Base-by-base conservation (phyloP, 345 rosid genomes). In the Pugionium dolabratum region DNA sequence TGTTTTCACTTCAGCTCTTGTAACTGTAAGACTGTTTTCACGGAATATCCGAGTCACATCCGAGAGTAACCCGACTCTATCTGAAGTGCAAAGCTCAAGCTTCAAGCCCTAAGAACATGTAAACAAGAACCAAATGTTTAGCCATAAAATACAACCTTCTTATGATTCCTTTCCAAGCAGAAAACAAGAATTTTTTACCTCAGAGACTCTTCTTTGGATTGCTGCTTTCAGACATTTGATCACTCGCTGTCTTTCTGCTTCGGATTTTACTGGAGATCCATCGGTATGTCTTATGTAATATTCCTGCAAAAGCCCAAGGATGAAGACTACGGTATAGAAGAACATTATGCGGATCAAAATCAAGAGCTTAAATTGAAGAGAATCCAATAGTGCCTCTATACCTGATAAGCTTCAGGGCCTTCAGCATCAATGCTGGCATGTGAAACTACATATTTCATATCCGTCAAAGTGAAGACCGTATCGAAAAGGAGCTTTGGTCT, bases 401-500 rank as follows among this genome's bases (percentile, higher is more conserved):
- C 96, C 88, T 90, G 97, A 79, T 74, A 79, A 57, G 90, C 91
- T 73, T 85, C 87, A 1, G 86, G 82, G 4, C 92, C 85, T 75
- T 77, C 83, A 4, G 85, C 89, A 59, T 78, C 86, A 46, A 90
- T 80, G 45, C 83, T 90, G 2, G 95, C 97, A 75, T 87, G 97
- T 54, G 87, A 90, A 64, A 90, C 97, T 3, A 87, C 94, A 66
- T 93, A 93, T 41, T 90, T 83, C 98, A 93, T 90, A 75, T 93
- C 98, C 1, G 98, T 93, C 76, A 93, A 68, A 29, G 94, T 86
- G 61, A 85, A 93, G 56, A 93, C 94, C 0, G 91, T 84, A 58
- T 93, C 98, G 11, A 88, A 93, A 43, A 93, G 81, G 62, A 93
- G 97, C 67, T 93, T 93, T 0, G 98, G 91, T 72, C 98, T 83